Evolutionary conservation across 139 green algal species (phyloP).

Genomic region (Penium margaritaceum): DNA sequence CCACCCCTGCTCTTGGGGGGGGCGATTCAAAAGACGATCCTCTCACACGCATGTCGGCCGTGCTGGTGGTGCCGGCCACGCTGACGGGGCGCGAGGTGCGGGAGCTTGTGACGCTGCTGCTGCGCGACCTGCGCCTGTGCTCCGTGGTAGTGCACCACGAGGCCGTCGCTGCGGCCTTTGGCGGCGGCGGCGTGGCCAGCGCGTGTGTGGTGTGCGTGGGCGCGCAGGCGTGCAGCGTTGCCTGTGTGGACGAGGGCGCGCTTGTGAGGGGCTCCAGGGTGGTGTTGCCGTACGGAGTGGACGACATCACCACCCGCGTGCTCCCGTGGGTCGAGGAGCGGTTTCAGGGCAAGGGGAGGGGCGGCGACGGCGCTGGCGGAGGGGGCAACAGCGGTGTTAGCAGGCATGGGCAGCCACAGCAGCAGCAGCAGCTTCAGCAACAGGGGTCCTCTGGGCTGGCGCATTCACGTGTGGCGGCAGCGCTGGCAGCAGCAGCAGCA

Average conservation of each 20-base stretch:
- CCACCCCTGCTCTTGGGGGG: too few relatives aligned
- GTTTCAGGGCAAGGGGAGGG: too few relatives aligned
- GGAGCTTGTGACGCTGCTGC: conserved; percentile 24
- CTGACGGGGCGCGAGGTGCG: conserved; percentile 20
- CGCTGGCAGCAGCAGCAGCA: conserved; percentile 12
- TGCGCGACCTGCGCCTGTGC: conserved; percentile 16
- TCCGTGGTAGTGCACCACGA: conserved; percentile 41
- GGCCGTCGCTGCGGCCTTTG: conserved; percentile 32
- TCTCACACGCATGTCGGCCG: too few relatives aligned
- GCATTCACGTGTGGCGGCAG: too few relatives aligned
- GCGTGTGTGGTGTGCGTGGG: conserved; percentile 36
- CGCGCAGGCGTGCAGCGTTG: conserved; percentile 22
- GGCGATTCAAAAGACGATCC: too few relatives aligned
- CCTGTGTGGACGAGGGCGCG: conserved; percentile 32
- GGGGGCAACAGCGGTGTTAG: too few relatives aligned
- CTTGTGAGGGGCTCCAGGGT: not conserved
- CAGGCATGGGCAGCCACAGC: too few relatives aligned
- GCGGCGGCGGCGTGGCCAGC: conserved; percentile 15
- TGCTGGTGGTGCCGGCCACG: conserved; percentile 28
- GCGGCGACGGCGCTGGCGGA: too few relatives aligned
- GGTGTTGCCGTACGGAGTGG: not conserved
- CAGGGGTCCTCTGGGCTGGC: too few relatives aligned
- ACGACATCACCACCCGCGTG: too few relatives aligned
- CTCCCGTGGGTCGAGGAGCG: too few relatives aligned
- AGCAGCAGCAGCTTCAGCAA: too few relatives aligned